These are phyloP conservation scores for Effrenium voratum DNA, from an alignment of 73 alveolate genomes.

Conservation along the genomic window DNA sequence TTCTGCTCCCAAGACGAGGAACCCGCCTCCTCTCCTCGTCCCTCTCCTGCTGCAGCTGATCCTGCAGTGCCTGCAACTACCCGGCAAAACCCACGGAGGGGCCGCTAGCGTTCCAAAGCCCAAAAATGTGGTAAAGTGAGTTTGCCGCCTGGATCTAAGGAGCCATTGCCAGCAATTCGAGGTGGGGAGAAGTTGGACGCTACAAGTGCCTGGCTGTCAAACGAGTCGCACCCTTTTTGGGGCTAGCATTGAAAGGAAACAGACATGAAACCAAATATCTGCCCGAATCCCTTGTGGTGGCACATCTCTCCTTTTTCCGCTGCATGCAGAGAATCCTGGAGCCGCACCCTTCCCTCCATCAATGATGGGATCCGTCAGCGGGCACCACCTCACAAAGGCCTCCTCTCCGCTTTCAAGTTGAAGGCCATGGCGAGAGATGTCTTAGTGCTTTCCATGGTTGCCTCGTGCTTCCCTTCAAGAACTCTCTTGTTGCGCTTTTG, in stretches of 20 bases:
- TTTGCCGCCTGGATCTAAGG: neutral
- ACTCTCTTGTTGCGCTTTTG: neutral
- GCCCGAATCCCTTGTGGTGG: too few species aligned
- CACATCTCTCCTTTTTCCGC: too few species aligned
- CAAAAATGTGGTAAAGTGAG: neutral
- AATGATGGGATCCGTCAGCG: too few species aligned
- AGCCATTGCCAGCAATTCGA: neutral
- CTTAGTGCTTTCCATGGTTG: neutral
- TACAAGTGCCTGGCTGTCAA: neutral
- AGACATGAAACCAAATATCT: neutral
- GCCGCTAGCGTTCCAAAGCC: neutral
- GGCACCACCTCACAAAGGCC: too few species aligned
- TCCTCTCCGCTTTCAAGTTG: too few species aligned
- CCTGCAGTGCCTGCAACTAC: constrained; percentile 52
- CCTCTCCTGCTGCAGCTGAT: constrained; percentile 48
- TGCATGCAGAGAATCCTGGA: too few species aligned
- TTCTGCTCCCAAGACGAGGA: too few species aligned
- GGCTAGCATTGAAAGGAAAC: neutral
- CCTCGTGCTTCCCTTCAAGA: neutral
- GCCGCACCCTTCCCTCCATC: too few species aligned
- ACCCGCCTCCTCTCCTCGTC: constrained; percentile 63
- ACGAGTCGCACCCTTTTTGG: neutral
- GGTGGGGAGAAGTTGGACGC: neutral
- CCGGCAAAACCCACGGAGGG: neutral
- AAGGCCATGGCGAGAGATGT: neutral